Conservation (phyloP, 1,284 basidiomycete species). For the Malassezia slooffiae region DNA sequence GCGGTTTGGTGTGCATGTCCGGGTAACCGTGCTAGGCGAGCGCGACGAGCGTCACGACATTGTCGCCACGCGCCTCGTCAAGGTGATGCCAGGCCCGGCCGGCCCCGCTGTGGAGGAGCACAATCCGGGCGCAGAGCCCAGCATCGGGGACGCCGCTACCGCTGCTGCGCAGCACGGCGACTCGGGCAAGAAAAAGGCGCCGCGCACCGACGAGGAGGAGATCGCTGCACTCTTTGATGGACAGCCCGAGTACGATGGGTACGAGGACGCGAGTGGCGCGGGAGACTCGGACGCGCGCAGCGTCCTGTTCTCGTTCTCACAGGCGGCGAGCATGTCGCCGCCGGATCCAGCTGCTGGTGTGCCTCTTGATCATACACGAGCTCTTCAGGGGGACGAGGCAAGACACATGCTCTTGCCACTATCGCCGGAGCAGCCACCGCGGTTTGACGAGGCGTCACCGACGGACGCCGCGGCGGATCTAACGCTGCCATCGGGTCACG, state of each 20-base stretch:
- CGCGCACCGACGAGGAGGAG: background rate
- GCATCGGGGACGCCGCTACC: background rate
- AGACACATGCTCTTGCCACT: background rate
- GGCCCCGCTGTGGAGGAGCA: slow-evolving; percentile 11
- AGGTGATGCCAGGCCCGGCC: slow-evolving; percentile 35
- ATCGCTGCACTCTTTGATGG: slow-evolving; percentile 15
- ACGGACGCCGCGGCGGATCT: no score
- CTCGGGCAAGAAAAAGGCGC: background rate
- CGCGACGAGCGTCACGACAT: slow-evolving; percentile 28
- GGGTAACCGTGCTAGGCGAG: slow-evolving; percentile 24
- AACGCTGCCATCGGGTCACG: no score
- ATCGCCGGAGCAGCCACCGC: background rate
- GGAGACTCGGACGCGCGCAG: no score
- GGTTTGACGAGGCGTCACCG: background rate
- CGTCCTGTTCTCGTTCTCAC: no score
- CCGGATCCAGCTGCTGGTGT: no score
- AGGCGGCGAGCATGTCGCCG: no score
- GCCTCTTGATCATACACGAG: no score
- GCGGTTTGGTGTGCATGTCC: slow-evolving; percentile 33
- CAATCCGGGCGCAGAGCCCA: background rate
- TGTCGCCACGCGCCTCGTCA: slow-evolving; percentile 19
- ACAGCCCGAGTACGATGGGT: slow-evolving; percentile 34
- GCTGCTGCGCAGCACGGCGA: background rate
- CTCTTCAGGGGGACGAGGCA: background rate
- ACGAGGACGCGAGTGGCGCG: slow-evolving; percentile 20